Evolutionary conservation across 805 yeast genomes (phyloP).

Genomic region (Saturnispora hagleri): DNA sequence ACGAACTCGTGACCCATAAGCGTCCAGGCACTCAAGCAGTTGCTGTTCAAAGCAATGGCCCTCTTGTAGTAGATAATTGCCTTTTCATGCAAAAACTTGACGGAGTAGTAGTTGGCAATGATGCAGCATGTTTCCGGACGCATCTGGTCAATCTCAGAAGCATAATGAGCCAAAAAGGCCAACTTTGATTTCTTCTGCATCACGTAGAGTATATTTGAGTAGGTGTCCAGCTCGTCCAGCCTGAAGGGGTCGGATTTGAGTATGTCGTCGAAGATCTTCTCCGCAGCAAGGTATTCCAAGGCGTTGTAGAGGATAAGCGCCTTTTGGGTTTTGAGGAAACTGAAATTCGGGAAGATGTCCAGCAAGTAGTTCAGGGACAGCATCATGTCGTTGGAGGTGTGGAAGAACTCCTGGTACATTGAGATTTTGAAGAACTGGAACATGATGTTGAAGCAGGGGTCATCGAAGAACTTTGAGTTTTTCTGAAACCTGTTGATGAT

Average conservation of each 20-base stretch:
- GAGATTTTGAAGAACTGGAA: constrained; percentile 51
- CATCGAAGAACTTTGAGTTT: constrained; percentile 27
- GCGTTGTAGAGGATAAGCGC: constrained; percentile 77
- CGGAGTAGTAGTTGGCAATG: constrained; percentile 85
- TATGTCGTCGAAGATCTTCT: constrained; percentile 66
- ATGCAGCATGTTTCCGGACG: constrained; percentile 94
- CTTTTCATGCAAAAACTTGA: constrained; percentile 88
- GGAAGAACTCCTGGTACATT: constrained; percentile 71
- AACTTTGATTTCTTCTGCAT: constrained; percentile 83
- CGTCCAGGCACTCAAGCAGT: constrained; percentile 90
- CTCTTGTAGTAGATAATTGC: constrained; percentile 89
- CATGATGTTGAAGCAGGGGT: constrained; percentile 24
- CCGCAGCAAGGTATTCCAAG: constrained; percentile 79
- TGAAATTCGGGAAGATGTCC: constrained; percentile 58
- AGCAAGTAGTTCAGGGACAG: constrained; percentile 41
- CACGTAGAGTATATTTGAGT: constrained; percentile 90
- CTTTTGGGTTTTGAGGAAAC: constrained; percentile 68
- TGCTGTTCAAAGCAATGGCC: constrained; percentile 72
- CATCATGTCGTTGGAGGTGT: constrained; percentile 44
- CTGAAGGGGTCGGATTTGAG: constrained; percentile 71
- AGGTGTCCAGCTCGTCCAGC: constrained; percentile 83
- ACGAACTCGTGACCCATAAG: constrained; percentile 98
- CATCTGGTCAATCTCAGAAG: constrained; percentile 72
- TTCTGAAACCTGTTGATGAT: constrained; percentile 31
- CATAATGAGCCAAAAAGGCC: constrained; percentile 78